These are phyloP conservation scores for Colletotrichum acutatum DNA, from an alignment of 2,329 filamentous ascomycete species.

Conservation along the genomic window DNA sequence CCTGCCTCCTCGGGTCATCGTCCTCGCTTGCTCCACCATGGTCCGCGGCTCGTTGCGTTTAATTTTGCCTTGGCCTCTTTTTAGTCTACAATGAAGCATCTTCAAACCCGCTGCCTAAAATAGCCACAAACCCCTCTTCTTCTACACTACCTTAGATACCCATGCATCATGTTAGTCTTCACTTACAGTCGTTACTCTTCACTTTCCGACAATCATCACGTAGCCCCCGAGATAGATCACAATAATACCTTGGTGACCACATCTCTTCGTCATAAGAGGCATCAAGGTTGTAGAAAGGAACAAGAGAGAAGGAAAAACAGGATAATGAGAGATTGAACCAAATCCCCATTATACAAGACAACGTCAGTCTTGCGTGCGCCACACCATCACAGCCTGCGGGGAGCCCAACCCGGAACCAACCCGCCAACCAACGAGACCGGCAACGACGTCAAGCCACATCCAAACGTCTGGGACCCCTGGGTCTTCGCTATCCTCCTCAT, in stretches of 20 bases:
- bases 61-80: not conserved
- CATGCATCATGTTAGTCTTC: not conserved
- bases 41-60: not conserved
- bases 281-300: too few relatives aligned
- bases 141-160: not conserved
- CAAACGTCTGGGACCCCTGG: not conserved
- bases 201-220: not conserved
- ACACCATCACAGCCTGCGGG: conserved; percentile 3
- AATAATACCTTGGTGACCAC: too few relatives aligned
- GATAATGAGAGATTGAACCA: not conserved
- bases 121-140: not conserved
- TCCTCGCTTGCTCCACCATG: not conserved
- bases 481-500: not conserved
- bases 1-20: not conserved
- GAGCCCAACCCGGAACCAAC: not conserved
- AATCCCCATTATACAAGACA: not conserved
- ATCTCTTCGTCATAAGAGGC: too few relatives aligned
- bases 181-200: not conserved
- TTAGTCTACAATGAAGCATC: not conserved
- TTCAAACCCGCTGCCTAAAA: not conserved
- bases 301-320: not conserved
- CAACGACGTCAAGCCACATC: conserved; percentile 8
- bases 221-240: not conserved
- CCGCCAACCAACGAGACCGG: not conserved
- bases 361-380: conserved; percentile 11